phyloP scores from a whole-genome alignment of 2,329 filamentous ascomycete genomes.

The Colletotrichum noveboracense region DNA sequence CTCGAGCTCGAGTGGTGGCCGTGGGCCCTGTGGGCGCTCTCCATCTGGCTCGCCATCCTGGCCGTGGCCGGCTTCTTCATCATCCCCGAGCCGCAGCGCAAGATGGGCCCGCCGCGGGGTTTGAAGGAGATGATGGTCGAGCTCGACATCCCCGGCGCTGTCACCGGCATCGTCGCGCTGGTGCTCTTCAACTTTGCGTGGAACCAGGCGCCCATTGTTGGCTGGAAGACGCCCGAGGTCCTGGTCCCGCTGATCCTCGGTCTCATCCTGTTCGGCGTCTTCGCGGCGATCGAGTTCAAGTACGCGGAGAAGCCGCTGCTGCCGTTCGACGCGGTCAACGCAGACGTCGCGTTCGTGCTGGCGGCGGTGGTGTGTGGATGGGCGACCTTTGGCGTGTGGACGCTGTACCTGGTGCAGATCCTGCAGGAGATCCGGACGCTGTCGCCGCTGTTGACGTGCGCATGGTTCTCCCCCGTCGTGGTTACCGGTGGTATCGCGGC shows the following conservation, averaged over 20 bases:
- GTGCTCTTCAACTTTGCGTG: slow-evolving; percentile 71
- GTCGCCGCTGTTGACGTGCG: slow-evolving; percentile 47
- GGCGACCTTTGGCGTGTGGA: slow-evolving; percentile 59
- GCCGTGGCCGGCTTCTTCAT: slow-evolving; percentile 33
- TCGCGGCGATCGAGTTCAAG: slow-evolving; percentile 61
- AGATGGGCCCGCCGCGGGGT: slow-evolving; percentile 6
- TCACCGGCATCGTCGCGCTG: slow-evolving; percentile 57
- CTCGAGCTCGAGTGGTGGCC: slow-evolving; percentile 49
- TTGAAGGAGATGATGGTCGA: slow-evolving; percentile 27
- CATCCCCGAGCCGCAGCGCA: slow-evolving; percentile 36
- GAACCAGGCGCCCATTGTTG: slow-evolving; percentile 67
- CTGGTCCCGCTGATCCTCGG: slow-evolving; percentile 63
- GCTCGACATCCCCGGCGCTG: slow-evolving; percentile 45
- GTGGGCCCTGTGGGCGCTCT: slow-evolving; percentile 50
- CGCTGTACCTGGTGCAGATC: slow-evolving; percentile 57
- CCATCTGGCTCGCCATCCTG: slow-evolving; percentile 38
- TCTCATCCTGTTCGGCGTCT: slow-evolving; percentile 55
- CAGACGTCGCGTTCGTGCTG: slow-evolving; percentile 60
- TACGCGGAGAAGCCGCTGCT: slow-evolving; percentile 57
- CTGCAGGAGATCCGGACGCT: slow-evolving; percentile 47
- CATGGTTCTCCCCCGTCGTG: slow-evolving; percentile 49
- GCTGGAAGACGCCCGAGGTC: slow-evolving; percentile 63
- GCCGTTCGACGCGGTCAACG: slow-evolving; percentile 55
- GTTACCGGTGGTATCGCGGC: slow-evolving; percentile 50
- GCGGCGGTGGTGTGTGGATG: slow-evolving; percentile 58